Evolutionary conservation across 768 basidiomycete species (phyloP).

Genomic region (Clitopilus hobsonii): DNA sequence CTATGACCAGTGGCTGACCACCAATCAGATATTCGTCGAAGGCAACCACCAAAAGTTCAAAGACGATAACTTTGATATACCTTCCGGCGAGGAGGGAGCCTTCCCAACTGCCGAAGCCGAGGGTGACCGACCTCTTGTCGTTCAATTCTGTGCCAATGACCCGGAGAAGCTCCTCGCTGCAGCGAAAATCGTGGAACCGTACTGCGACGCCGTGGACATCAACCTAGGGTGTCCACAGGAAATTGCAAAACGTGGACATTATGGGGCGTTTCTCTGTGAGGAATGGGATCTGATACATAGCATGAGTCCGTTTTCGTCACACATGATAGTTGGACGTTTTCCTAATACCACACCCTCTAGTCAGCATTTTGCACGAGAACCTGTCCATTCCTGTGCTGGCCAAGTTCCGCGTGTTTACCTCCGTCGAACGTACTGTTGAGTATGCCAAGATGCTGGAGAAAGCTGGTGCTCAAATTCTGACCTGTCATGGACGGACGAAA

Average conservation of each 20-base stretch:
- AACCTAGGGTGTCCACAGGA: conserved; percentile 96
- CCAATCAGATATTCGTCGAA: conserved; percentile 57
- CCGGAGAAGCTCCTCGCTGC: conserved; percentile 72
- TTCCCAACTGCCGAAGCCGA: conserved; percentile 21
- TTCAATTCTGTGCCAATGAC: conserved; percentile 94
- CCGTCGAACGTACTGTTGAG: conserved; percentile 80
- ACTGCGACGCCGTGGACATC: conserved; percentile 92
- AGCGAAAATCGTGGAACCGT: conserved; percentile 68
- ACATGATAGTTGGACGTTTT: neutral
- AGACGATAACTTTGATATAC: conserved; percentile 62
- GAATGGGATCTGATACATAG: conserved; percentile 88
- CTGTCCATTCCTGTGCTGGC: conserved; percentile 92
- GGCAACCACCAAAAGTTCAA: conserved; percentile 49
- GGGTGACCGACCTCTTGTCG: conserved; percentile 76
- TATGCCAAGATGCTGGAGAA: conserved; percentile 96
- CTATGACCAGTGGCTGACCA: neutral
- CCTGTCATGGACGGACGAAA: conserved; percentile 87
- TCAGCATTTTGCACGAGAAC: conserved; percentile 80
- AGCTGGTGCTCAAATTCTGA: conserved; percentile 92
- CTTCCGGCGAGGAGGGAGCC: conserved; percentile 79
- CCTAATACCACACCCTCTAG: conserved; percentile 31
- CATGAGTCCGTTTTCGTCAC: conserved; percentile 51
- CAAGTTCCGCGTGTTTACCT: conserved; percentile 90
- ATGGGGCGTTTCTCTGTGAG: conserved; percentile 90
- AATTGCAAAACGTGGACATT: conserved; percentile 82